Conservation (phyloP, 345 rosid genomes). For the Leavenworthia alabamica region DNA sequence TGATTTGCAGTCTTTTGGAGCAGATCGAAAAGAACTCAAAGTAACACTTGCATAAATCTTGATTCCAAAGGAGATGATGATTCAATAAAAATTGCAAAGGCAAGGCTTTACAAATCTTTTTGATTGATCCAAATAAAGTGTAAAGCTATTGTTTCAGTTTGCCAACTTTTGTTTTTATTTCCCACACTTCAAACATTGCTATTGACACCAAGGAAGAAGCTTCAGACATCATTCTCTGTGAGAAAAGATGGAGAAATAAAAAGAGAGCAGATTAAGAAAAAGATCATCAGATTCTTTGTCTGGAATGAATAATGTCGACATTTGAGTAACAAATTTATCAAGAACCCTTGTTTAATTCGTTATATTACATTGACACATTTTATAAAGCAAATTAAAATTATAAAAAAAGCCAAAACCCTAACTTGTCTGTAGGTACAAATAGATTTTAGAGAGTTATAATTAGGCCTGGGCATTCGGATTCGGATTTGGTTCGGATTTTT, state of each 20-base stretch:
- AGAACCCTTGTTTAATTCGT: constrained; percentile 23
- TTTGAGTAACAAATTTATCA: constrained; percentile 13
- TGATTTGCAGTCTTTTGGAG: constrained; percentile 61
- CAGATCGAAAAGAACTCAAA: constrained; percentile 83
- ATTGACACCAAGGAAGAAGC: constrained; percentile 12
- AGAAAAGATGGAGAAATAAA: not conserved
- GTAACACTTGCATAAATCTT: constrained; percentile 58
- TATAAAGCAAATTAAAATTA: too few relatives aligned
- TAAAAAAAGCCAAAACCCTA: too few relatives aligned
- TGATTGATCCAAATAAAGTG: constrained; percentile 11
- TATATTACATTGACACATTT: not conserved
- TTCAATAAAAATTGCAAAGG: too few relatives aligned
- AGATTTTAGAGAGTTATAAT: too few relatives aligned
- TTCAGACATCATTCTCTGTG: not conserved
- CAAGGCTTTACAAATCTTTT: constrained; percentile 11
- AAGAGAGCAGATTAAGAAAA: constrained; percentile 5
- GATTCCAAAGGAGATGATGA: not conserved
- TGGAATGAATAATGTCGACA: not conserved
- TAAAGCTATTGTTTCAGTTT: too few relatives aligned
- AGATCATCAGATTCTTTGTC: constrained; percentile 6
- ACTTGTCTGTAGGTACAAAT: too few relatives aligned
- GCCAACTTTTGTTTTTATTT: too few relatives aligned
- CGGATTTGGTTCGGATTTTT: too few relatives aligned
- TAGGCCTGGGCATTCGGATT: too few relatives aligned
- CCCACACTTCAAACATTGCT: not conserved